Evolutionary conservation across 2,329 filamentous ascomycete species (phyloP), one percentile per base, ranked within the genome.

Genomic region (Diaporthe capsici): DNA sequence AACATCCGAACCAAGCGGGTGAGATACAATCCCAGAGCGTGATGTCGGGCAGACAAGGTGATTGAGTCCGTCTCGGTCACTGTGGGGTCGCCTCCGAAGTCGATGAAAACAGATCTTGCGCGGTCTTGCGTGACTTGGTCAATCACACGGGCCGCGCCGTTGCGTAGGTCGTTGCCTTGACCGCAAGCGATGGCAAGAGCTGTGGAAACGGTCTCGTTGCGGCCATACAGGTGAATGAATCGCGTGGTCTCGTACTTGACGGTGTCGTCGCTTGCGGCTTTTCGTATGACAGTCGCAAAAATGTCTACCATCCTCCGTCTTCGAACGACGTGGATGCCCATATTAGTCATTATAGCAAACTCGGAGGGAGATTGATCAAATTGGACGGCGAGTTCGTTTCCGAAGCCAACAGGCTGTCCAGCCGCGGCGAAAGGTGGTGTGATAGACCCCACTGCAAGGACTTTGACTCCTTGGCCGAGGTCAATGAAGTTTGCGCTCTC

Each of bases 361-460:
- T 99, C 96, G 70, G 93, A 92, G 0, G 94, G 90, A 0, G 92
- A 88, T 76, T 94, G 90, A 81, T 99, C 97, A 80, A 97, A 99
- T 80, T 99, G 97, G n/a, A 98, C 94, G 1, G 97, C 95, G 74
- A 98, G 88, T 84, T 99, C 97, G 80, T 99, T 99, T 15, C 96
- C 96, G 80, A 98, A 98, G 0, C 96, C 96, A 31, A 92, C 82
- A 0, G 94, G 94, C 37, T 91, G 90, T 15, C 85, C 86, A 0
- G 92, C 89, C 13, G 94, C 94, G 22, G 92, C 89, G 79, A 95
- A 96, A 0, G 94, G 91, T 67, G 90, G 89, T 0, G 93, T 94
- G 39, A 95, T 91, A 17, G 95, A 85, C 2, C 95, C 95, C 74
- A 98, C 91, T 78, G 94, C 95, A 82, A 98, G 93, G 9, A 93